Percentiles rank a stretch among this genome's conserved stretches.
These are phyloP conservation scores for Arthrinium puccinioides DNA, from an alignment of 2,329 filamentous ascomycete genomes.

Conservation along the genomic window DNA sequence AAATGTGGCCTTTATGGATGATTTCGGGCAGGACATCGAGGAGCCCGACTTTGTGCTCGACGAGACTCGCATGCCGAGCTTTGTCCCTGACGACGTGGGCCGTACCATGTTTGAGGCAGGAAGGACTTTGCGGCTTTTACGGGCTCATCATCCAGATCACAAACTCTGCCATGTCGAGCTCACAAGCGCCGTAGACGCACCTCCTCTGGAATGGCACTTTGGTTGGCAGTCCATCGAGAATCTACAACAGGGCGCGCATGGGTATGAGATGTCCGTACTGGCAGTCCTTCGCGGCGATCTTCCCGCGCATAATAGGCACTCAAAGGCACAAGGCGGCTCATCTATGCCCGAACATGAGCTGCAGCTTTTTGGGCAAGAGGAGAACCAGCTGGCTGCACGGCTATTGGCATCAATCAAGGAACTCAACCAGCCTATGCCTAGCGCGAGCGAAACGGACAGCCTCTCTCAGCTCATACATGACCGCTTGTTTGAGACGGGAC, in stretches of 20 bases:
- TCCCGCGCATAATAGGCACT: neutral
- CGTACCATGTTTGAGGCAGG: slow-evolving; percentile 73
- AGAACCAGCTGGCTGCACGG: slow-evolving; percentile 36
- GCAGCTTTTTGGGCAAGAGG: slow-evolving; percentile 41
- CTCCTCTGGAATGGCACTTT: slow-evolving; percentile 60
- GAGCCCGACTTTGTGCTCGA: slow-evolving; percentile 58
- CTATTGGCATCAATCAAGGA: slow-evolving; percentile 43
- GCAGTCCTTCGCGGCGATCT: slow-evolving; percentile 17
- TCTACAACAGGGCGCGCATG: slow-evolving; percentile 52
- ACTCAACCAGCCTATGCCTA: slow-evolving; percentile 28
- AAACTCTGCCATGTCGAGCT: slow-evolving; percentile 51
- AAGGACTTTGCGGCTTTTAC: slow-evolving; percentile 66
- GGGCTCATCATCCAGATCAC: slow-evolving; percentile 63
- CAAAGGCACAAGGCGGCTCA: slow-evolving; percentile 2
- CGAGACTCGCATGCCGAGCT: slow-evolving; percentile 59
- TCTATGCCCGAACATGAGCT: slow-evolving; percentile 18
- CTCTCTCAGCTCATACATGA: slow-evolving; percentile 33
- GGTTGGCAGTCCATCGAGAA: slow-evolving; percentile 62
- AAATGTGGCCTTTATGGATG: slow-evolving; percentile 46
- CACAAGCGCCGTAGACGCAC: slow-evolving; percentile 39
- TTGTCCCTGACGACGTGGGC: slow-evolving; percentile 63
- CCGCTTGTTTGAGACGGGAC: slow-evolving; percentile 25
- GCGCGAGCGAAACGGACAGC: slow-evolving; percentile 20
- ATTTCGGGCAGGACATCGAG: slow-evolving; percentile 49
- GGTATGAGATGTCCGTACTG: slow-evolving; percentile 39